Conservation (phyloP, 129 eudicot species). For the Chrysanthemum makinoi region DNA sequence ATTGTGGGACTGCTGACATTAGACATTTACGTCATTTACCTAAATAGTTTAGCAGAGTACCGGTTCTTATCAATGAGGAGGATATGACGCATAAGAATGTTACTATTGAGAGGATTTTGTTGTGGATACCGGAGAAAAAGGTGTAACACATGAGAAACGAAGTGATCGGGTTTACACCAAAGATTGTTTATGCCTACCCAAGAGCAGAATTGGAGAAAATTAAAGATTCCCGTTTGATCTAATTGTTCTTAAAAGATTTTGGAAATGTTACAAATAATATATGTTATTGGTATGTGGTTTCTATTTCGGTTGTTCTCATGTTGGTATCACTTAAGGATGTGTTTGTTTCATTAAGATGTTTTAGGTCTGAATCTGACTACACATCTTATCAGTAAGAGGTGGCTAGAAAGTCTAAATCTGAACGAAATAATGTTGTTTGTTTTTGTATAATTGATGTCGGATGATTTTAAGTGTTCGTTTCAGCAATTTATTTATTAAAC, state of each 20-base stretch:
- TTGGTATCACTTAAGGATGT: no score
- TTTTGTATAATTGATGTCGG: no score
- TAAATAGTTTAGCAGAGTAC: constrained; percentile 42
- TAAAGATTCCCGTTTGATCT: constrained; percentile 74
- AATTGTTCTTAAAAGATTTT: constrained; percentile 47
- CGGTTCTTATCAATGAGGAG: constrained; percentile 56
- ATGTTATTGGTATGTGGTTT: no score
- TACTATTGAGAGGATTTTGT: constrained; percentile 47
- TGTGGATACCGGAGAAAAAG: constrained; percentile 26
- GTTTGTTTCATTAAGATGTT: no score
- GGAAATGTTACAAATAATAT: constrained; percentile 31
- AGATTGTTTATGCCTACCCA: constrained; percentile 57
- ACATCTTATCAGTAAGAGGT: no score
- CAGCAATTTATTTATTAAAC: no score
- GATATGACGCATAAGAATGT: constrained; percentile 51
- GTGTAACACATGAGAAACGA: constrained; percentile 49
- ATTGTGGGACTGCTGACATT: constrained; percentile 9
- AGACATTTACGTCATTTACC: constrained; percentile 88
- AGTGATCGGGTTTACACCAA: constrained; percentile 65
- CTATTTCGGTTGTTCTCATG: no score
- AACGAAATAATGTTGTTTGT: no score
- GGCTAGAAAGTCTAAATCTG: no score
- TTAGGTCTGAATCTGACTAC: no score
- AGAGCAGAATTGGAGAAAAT: constrained; percentile 42
- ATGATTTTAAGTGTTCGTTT: no score